Percentiles rank a stretch among this genome's conserved stretches.
Evolutionary conservation across 164 flowering plant species (phyloP).

Genomic region (Vitis vinifera): ASM3070453v1 NC_081812.1:15594001-15594500

Average conservation of each 20-base stretch:
- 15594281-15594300: slow-evolving; percentile 54
- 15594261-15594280: slow-evolving; percentile 23
- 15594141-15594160: too few species aligned
- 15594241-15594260: slow-evolving; percentile 14
- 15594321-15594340: slow-evolving; percentile 53
- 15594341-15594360: slow-evolving; percentile 65
- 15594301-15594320: slow-evolving; percentile 60
- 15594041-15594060: too few species aligned
- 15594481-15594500: slow-evolving; percentile 31
- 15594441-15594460: slow-evolving; percentile 43
- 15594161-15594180: too few species aligned
- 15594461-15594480: slow-evolving; percentile 46
- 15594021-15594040: too few species aligned
- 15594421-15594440: slow-evolving; percentile 67
- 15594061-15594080: too few species aligned
- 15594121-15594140: too few species aligned
- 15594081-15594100: too few species aligned
- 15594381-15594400: slow-evolving; percentile 42
- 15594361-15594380: slow-evolving; percentile 57
- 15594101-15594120: too few species aligned
- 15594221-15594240: neutral
- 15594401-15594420: slow-evolving; percentile 43
- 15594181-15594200: neutral
- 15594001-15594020: too few species aligned
- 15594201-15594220: too few species aligned